Conservation (phyloP, 768 basidiomycete genomes). For the Neoboletus subvelutipes region DNA sequence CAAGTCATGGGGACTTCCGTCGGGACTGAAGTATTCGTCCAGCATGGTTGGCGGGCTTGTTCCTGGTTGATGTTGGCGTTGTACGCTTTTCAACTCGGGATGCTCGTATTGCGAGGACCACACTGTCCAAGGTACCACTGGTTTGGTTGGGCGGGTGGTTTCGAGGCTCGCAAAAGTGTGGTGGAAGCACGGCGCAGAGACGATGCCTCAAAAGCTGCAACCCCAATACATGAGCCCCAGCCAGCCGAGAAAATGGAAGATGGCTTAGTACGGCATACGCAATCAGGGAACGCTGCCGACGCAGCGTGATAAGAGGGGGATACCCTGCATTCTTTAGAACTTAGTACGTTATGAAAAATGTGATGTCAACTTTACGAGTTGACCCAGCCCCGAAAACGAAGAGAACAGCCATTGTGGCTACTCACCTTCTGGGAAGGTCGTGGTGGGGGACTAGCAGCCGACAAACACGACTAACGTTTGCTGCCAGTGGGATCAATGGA, state of each 20-base stretch:
- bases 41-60: conserved; percentile 67
- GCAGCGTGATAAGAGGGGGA: conserved; percentile 1
- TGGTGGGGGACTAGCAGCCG: background rate
- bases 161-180: conserved; percentile 42
- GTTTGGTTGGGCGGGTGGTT: conserved; percentile 65
- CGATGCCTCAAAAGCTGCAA: background rate
- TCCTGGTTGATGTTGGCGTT: conserved; percentile 61
- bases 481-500: background rate
- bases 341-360: background rate
- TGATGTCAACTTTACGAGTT: background rate
- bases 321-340: background rate
- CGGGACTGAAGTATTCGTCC: conserved; percentile 67
- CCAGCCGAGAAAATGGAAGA: conserved; percentile 10
- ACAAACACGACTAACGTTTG: background rate
- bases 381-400: background rate
- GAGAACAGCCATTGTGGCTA: background rate
- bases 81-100: conserved; percentile 51
- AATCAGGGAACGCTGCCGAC: background rate
- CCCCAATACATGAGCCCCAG: conserved; percentile 1
- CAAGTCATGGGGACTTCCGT: conserved; percentile 82
- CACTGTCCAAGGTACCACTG: conserved; percentile 49
- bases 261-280: background rate
- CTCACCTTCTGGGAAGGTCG: background rate
- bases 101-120: conserved; percentile 68
- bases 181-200: conserved; percentile 19